Base-by-base conservation (phyloP, 495 filamentous ascomycete genomes). In the Staphylotrichum longicolle region DNA sequence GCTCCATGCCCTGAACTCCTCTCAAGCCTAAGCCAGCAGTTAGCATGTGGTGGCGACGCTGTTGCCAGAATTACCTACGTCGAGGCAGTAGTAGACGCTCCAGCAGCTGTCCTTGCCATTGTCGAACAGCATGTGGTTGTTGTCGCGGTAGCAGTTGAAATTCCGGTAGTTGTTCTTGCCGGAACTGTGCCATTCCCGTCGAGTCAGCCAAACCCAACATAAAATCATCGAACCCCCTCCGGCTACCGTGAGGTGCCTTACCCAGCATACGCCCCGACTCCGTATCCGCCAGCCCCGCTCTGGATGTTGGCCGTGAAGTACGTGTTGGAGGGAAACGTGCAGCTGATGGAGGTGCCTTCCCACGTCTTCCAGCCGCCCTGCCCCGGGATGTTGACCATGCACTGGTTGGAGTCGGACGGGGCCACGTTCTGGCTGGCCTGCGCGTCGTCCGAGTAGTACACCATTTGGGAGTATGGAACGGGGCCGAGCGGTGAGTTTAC, bases 141-240 rank as follows among this genome's bases (percentile, higher is more conserved):
- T 53, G 50, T 53, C 50, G 3, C 50, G 34, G 35, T 53, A 53
- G 50, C 50, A 53, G 50, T 53, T 53, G 50, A 39, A 53, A 7
- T 37, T 37, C 5, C 34, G 34, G 50, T 20, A 53, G 50, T 11
- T 53, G 50, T 39, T 53, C 50, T 53, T n/a, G 34, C 50, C 50
- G 2, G 50, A 37, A 3, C 50, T 53, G 15, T 3, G 10, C 20
- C 37, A 39, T 10, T 2, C 37, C 37, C 37, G 37, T 39, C 37
- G 37, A 39, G 10, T 27, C 20, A 27, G 20, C 20, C 20, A 27
- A 27, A 1, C 20, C 20, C 20, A 27, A 27, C 20, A 27, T 27
- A 27, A 27, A 27, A 27, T 27, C 20, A 27, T 27, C 1, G 1
- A 27, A 27, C 20, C 20, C 20, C 20, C 20, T 27, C 20, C 20